Evolutionary conservation across 2,329 filamentous ascomycete species (phyloP).

Genomic region (Fusarium nelsonii): DNA sequence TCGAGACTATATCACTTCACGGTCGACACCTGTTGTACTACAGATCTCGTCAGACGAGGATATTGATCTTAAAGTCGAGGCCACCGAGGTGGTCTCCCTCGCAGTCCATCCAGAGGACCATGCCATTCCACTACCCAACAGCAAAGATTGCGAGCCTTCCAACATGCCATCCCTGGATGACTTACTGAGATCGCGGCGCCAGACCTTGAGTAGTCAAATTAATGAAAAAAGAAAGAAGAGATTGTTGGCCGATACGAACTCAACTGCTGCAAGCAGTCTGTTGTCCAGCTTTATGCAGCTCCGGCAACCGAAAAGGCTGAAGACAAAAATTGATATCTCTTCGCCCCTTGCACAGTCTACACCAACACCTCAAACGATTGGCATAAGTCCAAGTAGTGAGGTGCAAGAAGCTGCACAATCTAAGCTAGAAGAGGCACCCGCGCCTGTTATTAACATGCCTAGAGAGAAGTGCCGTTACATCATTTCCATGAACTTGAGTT

Average conservation of each 20-base stretch:
- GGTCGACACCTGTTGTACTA: slow-evolving; percentile 23
- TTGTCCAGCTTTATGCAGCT: slow-evolving; percentile 52
- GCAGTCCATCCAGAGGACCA: not conserved
- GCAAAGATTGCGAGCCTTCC: not conserved
- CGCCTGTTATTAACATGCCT: slow-evolving; percentile 38
- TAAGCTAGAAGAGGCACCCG: slow-evolving; percentile 2
- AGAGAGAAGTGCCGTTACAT: slow-evolving; percentile 56
- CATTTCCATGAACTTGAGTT: slow-evolving; percentile 63
- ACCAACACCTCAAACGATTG: not conserved
- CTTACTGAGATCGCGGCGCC: slow-evolving; percentile 4
- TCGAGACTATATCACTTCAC: slow-evolving; percentile 22
- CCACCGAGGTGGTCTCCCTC: not conserved
- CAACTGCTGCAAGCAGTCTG: slow-evolving; percentile 47
- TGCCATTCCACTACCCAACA: not conserved
- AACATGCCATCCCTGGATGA: slow-evolving; percentile 3
- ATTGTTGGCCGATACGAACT: slow-evolving; percentile 33
- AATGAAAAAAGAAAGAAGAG: not conserved
- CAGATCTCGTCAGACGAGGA: slow-evolving; percentile 39
- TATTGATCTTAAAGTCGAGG: slow-evolving; percentile 32
- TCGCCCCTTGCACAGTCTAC: not conserved
- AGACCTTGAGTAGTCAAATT: slow-evolving; percentile 6
- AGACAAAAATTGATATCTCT: slow-evolving; percentile 2
- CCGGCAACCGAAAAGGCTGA: slow-evolving; percentile 46
- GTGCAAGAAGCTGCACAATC: not conserved
- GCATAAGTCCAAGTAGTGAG: not conserved